Conservation (phyloP, 164 flowering plant genomes). For the grape (Vitis vinifera) region ASM3070453v1 NC_081822.1:22902501-22903000, state of each 20-base stretch:
- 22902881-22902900: constrained; percentile 16
- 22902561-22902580: constrained; percentile 49
- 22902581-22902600: constrained; percentile 44
- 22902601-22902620: constrained; percentile 23
- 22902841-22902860: constrained; percentile 13
- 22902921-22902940: constrained; percentile 24
- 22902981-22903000: too few relatives aligned
- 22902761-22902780: constrained; percentile 39
- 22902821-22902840: constrained; percentile 19
- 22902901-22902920: constrained; percentile 12
- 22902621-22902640: constrained; percentile 50
- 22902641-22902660: constrained; percentile 61
- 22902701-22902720: constrained; percentile 14
- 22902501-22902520: constrained; percentile 40
- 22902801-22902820: constrained; percentile 31
- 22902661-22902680: constrained; percentile 50
- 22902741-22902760: constrained; percentile 32
- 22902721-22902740: constrained; percentile 34
- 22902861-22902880: constrained; percentile 16
- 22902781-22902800: constrained; percentile 51
- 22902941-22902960: constrained; percentile 26
- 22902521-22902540: constrained; percentile 28
- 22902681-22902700: constrained; percentile 51
- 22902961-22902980: constrained; percentile 24
- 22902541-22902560: constrained; percentile 32